Evolutionary conservation across 2,329 filamentous ascomycete genomes (phyloP), one percentile per base, ranked within the genome.

Genomic region (Colletotrichum liriopes): DNA sequence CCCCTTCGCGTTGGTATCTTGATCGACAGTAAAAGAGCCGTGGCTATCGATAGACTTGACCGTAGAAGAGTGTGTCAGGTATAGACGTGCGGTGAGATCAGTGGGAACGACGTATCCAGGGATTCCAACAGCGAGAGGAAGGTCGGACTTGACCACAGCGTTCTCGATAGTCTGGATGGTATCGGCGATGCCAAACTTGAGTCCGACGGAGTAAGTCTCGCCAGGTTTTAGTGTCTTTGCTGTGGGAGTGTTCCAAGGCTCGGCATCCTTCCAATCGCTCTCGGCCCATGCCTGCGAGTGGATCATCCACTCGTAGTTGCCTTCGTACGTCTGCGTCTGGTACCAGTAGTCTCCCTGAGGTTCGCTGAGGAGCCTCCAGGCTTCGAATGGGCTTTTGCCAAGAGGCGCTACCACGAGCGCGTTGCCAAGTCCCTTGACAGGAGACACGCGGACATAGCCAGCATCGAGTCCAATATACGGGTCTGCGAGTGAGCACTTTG

Each of bases 391-490:
- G 0, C 78, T 82, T n/a, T 80, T 78, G 4, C 77, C 82, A 3
- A 90, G 78, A 1, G 89, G 87, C 0, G 89, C 90, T 16, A 91
- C 84, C 3, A 90, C 82, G 1, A 91, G 81, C 1, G 85, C 86
- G 1, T 86, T 82, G 0, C 89, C 88, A 0, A 84, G 85, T 2
- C 89, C 89, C 29, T 20, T 63, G 6, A 90, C 78, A 1, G 86
- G 87, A 1, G 84, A 83, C 0, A 89, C 86, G 32, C 88, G 86
- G 49, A 91, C 82, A 67, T 89, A 88, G 0, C 89, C 89, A 0
- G 87, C 89, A 63, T 90, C 82, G 70, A 90, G 82, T 2, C 89
- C 89, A n/a, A 91, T 86, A 65, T 90, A 90, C 0, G 89, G 89
- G 67, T 91, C 89, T 0, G 87, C 83, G 3, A 91, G 82, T 0